phyloP scores from a whole-genome alignment of 306 rosid species.

The Carpinus fangiana region DNA sequence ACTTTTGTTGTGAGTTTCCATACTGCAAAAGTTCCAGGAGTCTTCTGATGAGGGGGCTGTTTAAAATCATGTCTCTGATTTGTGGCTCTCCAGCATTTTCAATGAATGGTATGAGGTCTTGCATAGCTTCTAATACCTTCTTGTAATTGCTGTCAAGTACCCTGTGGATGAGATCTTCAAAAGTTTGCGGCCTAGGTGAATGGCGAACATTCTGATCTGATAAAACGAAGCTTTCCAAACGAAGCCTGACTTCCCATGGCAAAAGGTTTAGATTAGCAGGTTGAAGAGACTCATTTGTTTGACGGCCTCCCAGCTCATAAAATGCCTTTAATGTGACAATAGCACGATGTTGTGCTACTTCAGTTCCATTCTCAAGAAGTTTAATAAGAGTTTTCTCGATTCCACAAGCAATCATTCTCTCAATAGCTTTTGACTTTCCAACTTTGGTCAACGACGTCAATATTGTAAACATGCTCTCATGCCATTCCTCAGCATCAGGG shows the following conservation, averaged over 20 bases:
- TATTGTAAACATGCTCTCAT: constrained; percentile 32
- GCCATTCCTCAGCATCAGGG: constrained; percentile 36
- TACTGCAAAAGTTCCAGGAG: constrained; percentile 23
- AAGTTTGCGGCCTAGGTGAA: constrained; percentile 22
- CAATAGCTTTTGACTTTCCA: constrained; percentile 32
- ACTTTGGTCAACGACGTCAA: constrained; percentile 30
- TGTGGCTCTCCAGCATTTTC: constrained; percentile 28
- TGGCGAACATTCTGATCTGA: constrained; percentile 17
- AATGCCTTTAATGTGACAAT: constrained; percentile 32
- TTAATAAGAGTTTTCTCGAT: constrained; percentile 32
- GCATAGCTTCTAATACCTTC: constrained; percentile 29
- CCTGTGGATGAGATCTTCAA: constrained; percentile 27
- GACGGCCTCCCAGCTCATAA: constrained; percentile 28
- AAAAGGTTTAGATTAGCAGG: constrained; percentile 19
- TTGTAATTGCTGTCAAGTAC: constrained; percentile 15
- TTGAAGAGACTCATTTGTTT: constrained; percentile 17
- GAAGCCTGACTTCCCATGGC: constrained; percentile 21
- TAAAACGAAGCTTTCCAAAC: constrained; percentile 24
- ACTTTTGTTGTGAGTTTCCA: constrained; percentile 7
- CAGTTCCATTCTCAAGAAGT: constrained; percentile 32
- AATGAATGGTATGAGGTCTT: constrained; percentile 33
- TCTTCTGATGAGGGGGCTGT: constrained; percentile 24
- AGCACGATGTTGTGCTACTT: constrained; percentile 33
- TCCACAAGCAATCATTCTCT: constrained; percentile 28
- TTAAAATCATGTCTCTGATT: constrained; percentile 28